These are phyloP conservation scores for Coemansia sp. DNA, from an alignment of 192 early-diverging fungal genomes.

Conservation along the genomic window DNA sequence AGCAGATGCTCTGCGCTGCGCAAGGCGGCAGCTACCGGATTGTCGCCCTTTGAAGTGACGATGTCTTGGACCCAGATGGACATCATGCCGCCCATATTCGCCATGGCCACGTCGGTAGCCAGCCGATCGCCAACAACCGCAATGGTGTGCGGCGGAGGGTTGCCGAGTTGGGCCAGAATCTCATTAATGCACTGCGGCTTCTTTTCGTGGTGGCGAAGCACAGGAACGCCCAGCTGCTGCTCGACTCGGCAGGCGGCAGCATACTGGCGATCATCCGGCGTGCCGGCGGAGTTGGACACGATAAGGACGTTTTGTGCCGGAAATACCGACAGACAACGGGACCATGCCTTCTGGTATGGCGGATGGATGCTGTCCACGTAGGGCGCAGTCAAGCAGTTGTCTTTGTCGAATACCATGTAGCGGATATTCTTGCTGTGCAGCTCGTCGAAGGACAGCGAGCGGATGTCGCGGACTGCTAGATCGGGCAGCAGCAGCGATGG, in stretches of 20 bases:
- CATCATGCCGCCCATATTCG: conserved; percentile 68
- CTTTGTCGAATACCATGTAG: conserved; percentile 92
- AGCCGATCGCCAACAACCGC: conserved; percentile 86
- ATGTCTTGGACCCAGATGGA: conserved; percentile 70
- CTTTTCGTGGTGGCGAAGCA: conserved; percentile 57
- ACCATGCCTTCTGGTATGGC: conserved; percentile 69
- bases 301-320: conserved; percentile 64
- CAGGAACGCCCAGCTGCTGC: conserved; percentile 51
- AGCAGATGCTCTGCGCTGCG: conserved; percentile 27
- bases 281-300: conserved; percentile 92
- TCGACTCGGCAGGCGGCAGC: conserved; percentile 47
- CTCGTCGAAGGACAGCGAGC: conserved; percentile 61
- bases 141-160: conserved; percentile 47
- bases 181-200: conserved; percentile 76
- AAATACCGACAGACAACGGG: conserved; percentile 61
- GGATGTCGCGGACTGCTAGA: conserved; percentile 71
- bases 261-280: conserved; percentile 62
- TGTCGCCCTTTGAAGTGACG: conserved; percentile 75
- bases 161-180: conserved; percentile 33
- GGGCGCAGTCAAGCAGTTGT: conserved; percentile 90
- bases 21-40: conserved; percentile 57
- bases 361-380: conserved; percentile 69
- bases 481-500: conserved; percentile 75
- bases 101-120: conserved; percentile 83
- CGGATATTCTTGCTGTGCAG: conserved; percentile 52